Evolutionary conservation across 345 rosid genomes (phyloP), one percentile per base, ranked within the genome.

Genomic region (Orychophragmus violaceus): DNA sequence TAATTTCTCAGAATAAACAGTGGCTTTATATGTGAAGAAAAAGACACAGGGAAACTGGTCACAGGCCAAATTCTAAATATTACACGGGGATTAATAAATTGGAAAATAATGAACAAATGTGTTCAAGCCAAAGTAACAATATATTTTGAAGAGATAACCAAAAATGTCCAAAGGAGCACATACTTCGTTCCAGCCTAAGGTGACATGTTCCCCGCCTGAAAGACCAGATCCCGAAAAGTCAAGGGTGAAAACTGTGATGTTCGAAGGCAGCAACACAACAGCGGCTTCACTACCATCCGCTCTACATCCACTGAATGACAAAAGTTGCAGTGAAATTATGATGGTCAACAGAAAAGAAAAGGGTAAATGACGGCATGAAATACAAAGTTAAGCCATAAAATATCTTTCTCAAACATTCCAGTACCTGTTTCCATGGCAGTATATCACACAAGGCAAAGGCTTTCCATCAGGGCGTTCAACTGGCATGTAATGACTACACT

Each of bases 401-500:
- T 53, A 41, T 24, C 23, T 16, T 46, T 11, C 27, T 19, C 27
- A 71, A 56, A 37, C 28, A 8, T 29, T 35, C 22, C 22, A 5
- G 32, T 74, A 88, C 97, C 97, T 94, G 84, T 94, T 94, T 56
- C 99, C 99, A 61, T 94, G 99, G 84, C 97, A 94, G 68, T 94
- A 90, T 66, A 94, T 90, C n/a, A 94, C 96, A 72, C 97, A 94
- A 32, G 99, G 97, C 14, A 94, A 73, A 67, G 89, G 77, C 75
- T 87, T 88, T 59, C 79, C 96, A 72, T 82, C 87, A 35, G 87
- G 88, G 60, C 77, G 67, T 68, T 76, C 86, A 56, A 85, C 75
- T 16, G 97, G 99, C 76, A 84, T 45, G 27, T 90, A 90, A 79
- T 94, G 99, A 72, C 89, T 94, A 77, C 99, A 90, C 70, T 82